Conservation (phyloP, 768 basidiomycete genomes). For the Mycena albidolilacea region DNA sequence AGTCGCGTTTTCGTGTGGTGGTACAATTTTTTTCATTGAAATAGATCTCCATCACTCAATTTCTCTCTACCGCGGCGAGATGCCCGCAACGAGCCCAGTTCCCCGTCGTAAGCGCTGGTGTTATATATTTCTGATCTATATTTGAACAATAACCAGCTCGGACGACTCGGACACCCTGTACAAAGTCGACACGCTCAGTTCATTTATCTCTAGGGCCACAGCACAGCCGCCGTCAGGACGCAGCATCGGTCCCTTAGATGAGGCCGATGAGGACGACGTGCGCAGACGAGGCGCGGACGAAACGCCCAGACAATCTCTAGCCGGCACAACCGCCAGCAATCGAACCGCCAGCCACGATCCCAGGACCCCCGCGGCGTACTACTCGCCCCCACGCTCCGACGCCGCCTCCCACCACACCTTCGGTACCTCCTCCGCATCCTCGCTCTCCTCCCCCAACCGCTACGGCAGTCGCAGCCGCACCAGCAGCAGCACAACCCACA, state of each 20-base stretch:
- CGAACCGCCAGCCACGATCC: slow-evolving; percentile 41
- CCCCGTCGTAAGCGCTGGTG: slow-evolving; percentile 1
- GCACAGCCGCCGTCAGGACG: slow-evolving; percentile 49
- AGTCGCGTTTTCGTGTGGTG: not conserved
- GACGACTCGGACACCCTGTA: slow-evolving; percentile 47
- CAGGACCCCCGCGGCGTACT: slow-evolving; percentile 33
- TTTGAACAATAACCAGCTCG: not conserved
- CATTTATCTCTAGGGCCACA: slow-evolving; percentile 64
- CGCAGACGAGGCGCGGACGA: slow-evolving; percentile 54
- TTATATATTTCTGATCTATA: not conserved
- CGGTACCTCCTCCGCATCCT: slow-evolving; percentile 59
- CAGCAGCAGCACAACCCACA: slow-evolving; percentile 48
- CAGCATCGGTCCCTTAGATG: slow-evolving; percentile 55
- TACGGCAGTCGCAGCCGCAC: slow-evolving; percentile 53
- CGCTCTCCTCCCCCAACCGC: slow-evolving; percentile 61
- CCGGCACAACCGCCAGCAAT: slow-evolving; percentile 45
- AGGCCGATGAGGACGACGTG: slow-evolving; percentile 54
- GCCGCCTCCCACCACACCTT: slow-evolving; percentile 66
- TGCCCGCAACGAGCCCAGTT: slow-evolving; percentile 13
- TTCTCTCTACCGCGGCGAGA: slow-evolving; percentile 31
- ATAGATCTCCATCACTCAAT: slow-evolving; percentile 32
- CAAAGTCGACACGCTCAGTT: slow-evolving; percentile 59
- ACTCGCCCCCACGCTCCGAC: slow-evolving; percentile 50
- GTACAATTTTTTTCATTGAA: not conserved
- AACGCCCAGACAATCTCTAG: slow-evolving; percentile 67